phyloP scores from a whole-genome alignment of 345 rosid species.

The Hypericum perforatum region DNA sequence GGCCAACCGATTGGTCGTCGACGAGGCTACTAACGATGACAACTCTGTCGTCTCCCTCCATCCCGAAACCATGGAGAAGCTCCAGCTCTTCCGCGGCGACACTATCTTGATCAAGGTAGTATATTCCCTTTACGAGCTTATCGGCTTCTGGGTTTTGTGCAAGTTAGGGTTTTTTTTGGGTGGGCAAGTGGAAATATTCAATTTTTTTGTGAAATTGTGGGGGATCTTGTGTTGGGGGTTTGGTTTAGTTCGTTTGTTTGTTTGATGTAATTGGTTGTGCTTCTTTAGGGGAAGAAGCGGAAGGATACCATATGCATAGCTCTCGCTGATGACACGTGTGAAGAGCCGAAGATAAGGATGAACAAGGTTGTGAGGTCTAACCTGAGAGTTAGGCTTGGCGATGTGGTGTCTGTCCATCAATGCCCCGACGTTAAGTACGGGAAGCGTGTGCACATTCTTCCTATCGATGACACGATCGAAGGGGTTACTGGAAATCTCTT shows the following conservation, averaged over 20 bases:
- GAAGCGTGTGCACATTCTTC: constrained; percentile 16
- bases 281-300: constrained; percentile 15
- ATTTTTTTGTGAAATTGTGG: background rate
- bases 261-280: too few species aligned
- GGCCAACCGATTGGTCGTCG: constrained; percentile 10
- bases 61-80: constrained; percentile 16
- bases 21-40: constrained; percentile 9
- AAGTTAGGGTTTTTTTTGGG: background rate
- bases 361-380: constrained; percentile 24
- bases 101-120: constrained; percentile 13
- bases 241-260: too few species aligned
- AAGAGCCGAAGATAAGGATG: constrained; percentile 25
- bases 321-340: constrained; percentile 18
- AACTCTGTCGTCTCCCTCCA: constrained; percentile 12
- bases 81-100: constrained; percentile 15
- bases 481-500: constrained; percentile 17
- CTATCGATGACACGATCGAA: constrained; percentile 13
- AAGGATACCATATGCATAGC: constrained; percentile 19
- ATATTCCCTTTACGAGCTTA: background rate
- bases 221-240: too few species aligned
- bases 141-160: background rate
- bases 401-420: constrained; percentile 23
- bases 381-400: constrained; percentile 27
- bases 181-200: background rate
- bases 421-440: constrained; percentile 18